phyloP scores from a whole-genome alignment of 2,329 filamentous ascomycete species.

The Ceratocystis huliohia region DNA sequence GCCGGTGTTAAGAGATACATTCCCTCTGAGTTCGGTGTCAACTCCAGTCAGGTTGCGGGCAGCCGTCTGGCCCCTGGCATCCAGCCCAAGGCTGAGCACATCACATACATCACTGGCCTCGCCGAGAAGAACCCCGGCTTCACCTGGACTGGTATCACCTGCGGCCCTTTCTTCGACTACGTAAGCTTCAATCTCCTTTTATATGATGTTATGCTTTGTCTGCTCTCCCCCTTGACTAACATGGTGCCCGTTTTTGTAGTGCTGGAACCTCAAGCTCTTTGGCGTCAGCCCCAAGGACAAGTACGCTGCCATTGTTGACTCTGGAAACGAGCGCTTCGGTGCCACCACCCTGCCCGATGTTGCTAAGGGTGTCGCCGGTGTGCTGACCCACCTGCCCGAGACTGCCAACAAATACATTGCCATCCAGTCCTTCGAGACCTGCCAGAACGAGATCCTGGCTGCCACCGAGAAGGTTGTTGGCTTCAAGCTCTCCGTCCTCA shows the following conservation, averaged over 20 bases:
- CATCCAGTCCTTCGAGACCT: constrained; percentile 33
- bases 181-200: constrained; percentile 27
- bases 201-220: constrained; percentile 32
- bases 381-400: constrained; percentile 37
- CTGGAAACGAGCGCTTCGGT: constrained; percentile 38
- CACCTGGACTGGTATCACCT: constrained; percentile 37
- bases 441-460: constrained; percentile 35
- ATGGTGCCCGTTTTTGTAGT: not conserved
- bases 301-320: constrained; percentile 36
- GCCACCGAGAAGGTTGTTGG: constrained; percentile 38
- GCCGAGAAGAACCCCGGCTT: constrained; percentile 31
- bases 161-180: constrained; percentile 36
- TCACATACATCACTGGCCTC: constrained; percentile 32
- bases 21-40: constrained; percentile 43
- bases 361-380: constrained; percentile 36
- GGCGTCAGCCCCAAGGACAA: constrained; percentile 34
- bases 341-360: constrained; percentile 37
- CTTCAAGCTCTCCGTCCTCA: not conserved
- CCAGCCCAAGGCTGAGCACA: constrained; percentile 35
- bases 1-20: constrained; percentile 51
- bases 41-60: constrained; percentile 25
- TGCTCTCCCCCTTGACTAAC: constrained; percentile 33
- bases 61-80: constrained; percentile 34
- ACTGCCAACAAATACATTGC: constrained; percentile 41
- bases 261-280: constrained; percentile 33